A percentile compares a stretch with the other conserved stretches of the same genome.
Evolutionary conservation across 169 alveolate species (phyloP).

Genomic region (Cryptosporidium sp.): DNA sequence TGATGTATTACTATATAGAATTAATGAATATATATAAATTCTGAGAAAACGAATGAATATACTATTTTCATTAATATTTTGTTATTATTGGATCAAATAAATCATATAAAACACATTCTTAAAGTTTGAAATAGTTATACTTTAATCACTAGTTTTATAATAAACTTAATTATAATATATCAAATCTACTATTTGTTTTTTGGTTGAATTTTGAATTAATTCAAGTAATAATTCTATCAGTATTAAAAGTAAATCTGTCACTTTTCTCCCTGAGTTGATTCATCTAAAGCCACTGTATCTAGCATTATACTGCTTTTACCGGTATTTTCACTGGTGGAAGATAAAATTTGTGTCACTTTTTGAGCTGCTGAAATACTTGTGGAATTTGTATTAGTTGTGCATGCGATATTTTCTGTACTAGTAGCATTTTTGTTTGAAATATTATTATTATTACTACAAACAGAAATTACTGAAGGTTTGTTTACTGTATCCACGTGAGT

Average conservation of each 20-base stretch:
- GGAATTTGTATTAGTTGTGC: background rate
- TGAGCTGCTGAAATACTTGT: background rate
- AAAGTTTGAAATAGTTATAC: background rate
- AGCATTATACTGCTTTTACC: background rate
- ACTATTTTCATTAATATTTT: too few relatives aligned
- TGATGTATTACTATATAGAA: slow-evolving; percentile 48
- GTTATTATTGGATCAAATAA: too few relatives aligned
- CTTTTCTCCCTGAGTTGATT: background rate
- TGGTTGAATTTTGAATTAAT: background rate
- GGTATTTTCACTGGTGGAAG: background rate
- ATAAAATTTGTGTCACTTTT: background rate
- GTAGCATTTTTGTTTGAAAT: background rate
- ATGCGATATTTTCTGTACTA: background rate
- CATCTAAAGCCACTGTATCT: background rate
- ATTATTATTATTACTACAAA: background rate
- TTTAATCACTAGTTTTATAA: background rate
- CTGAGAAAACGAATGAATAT: too few relatives aligned
- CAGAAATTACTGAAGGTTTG: background rate
- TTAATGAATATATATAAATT: slow-evolving; percentile 23
- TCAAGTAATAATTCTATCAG: background rate
- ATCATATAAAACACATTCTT: background rate
- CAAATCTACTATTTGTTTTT: background rate
- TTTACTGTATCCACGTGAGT: background rate
- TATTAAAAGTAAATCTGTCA: background rate
- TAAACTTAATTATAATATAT: slow-evolving; percentile 6